phyloP scores from a whole-genome alignment of 805 yeast species.

The Jamesozyma gamospora region DNA sequence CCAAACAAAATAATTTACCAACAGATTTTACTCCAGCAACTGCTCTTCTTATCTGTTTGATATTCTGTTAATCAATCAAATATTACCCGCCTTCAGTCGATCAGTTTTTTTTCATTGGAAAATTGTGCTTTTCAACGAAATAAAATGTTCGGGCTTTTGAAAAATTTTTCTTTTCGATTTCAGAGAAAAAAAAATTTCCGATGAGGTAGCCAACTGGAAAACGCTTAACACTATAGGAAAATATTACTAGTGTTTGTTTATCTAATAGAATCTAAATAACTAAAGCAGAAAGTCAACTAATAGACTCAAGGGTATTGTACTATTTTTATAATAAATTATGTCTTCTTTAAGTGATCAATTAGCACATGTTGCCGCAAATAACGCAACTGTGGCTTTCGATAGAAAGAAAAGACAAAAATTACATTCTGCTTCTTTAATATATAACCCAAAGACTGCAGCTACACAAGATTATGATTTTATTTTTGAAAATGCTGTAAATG shows the following conservation, averaged over 20 bases:
- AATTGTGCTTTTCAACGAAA: too few species aligned
- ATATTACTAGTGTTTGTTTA: too few species aligned
- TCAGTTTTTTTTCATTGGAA: too few species aligned
- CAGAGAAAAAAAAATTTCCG: neutral
- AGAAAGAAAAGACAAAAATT: slow-evolving; percentile 77
- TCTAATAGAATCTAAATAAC: too few species aligned
- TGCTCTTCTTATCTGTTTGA: too few species aligned
- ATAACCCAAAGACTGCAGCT: slow-evolving; percentile 81
- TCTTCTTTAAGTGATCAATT: slow-evolving; percentile 76
- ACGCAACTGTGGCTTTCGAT: slow-evolving; percentile 69
- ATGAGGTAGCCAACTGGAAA: neutral
- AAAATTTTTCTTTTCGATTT: neutral
- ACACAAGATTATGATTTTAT: slow-evolving; percentile 86
- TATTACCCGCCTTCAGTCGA: too few species aligned
- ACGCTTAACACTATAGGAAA: too few species aligned
- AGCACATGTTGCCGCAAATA: slow-evolving; percentile 52
- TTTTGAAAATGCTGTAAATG: slow-evolving; percentile 61
- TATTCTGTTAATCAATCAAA: too few species aligned
- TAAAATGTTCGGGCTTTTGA: neutral
- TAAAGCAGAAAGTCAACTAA: too few species aligned
- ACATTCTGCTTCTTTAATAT: slow-evolving; percentile 81
- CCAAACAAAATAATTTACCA: too few species aligned
- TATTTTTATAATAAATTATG: slow-evolving; percentile 20
- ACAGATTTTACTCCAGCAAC: too few species aligned
- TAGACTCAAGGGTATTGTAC: too few species aligned